These are phyloP conservation scores for Knufia petricola DNA, from an alignment of 2,329 filamentous ascomycete genomes.

Conservation along the genomic window DNA sequence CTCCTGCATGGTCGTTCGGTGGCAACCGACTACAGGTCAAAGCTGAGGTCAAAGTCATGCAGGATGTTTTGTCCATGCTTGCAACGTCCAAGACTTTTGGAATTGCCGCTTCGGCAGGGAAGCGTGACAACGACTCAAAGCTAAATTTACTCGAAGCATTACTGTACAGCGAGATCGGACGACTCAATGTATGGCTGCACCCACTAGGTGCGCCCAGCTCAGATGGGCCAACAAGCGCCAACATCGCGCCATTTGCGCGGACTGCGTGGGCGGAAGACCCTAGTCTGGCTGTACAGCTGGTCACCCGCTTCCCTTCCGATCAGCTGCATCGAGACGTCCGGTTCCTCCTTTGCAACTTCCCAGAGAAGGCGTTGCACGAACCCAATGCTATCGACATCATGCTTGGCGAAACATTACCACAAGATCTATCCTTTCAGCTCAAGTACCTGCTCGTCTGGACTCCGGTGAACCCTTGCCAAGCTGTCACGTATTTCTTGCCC, in stretches of 20 bases:
- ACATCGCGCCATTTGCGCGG: slow-evolving; percentile 56
- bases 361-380: slow-evolving; percentile 70
- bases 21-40: slow-evolving; percentile 89
- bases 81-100: slow-evolving; percentile 55
- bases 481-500: slow-evolving; percentile 86
- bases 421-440: slow-evolving; percentile 72
- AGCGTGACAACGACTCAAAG: slow-evolving; percentile 63
- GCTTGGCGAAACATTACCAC: slow-evolving; percentile 64
- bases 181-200: slow-evolving; percentile 81
- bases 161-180: slow-evolving; percentile 72
- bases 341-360: slow-evolving; percentile 68
- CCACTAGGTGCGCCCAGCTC: slow-evolving; percentile 43
- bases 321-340: slow-evolving; percentile 67
- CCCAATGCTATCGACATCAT: slow-evolving; percentile 76
- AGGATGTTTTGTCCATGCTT: slow-evolving; percentile 61
- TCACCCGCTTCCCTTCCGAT: slow-evolving; percentile 65
- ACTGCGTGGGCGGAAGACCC: slow-evolving; percentile 83
- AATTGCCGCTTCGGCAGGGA: slow-evolving; percentile 38
- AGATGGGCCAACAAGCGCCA: slow-evolving; percentile 13
- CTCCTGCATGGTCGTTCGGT: slow-evolving; percentile 86
- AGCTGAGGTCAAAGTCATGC: slow-evolving; percentile 74
- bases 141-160: slow-evolving; percentile 74
- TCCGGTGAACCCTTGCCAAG: slow-evolving; percentile 83
- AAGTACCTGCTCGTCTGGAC: slow-evolving; percentile 94
- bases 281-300: slow-evolving; percentile 76